Percentiles rank a stretch among this genome's conserved stretches.
phyloP scores from a whole-genome alignment of 768 basidiomycete genomes.

The Pleurotus tuber-regium region DNA sequence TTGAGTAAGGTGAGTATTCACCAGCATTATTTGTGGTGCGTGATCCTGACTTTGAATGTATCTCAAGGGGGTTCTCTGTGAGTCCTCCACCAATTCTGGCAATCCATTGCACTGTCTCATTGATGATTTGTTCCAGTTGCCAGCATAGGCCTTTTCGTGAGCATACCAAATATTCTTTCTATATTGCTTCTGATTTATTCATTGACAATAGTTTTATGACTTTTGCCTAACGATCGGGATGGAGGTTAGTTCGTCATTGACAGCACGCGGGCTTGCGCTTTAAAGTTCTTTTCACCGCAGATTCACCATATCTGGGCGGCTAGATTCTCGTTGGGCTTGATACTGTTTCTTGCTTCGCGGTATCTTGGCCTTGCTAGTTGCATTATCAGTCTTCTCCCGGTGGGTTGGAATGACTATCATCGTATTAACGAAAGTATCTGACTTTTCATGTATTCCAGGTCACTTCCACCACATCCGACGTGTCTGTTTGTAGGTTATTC shows the following conservation, averaged over 20 bases:
- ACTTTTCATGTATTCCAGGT: background rate
- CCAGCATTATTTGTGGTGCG: background rate
- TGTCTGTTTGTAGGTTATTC: background rate
- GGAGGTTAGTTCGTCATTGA: background rate
- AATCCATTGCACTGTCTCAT: background rate
- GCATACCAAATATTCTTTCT: background rate
- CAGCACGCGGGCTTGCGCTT: background rate
- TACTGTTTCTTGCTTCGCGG: slow-evolving; percentile 14
- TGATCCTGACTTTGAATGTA: background rate
- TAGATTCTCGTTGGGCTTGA: slow-evolving; percentile 11
- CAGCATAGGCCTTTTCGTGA: slow-evolving; percentile 3
- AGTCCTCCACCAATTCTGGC: background rate
- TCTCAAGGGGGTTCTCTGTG: slow-evolving; percentile 5
- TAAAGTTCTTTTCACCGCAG: slow-evolving; percentile 2
- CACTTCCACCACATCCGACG: background rate
- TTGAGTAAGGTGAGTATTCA: slow-evolving; percentile 6
- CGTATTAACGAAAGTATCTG: background rate
- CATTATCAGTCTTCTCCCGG: slow-evolving; percentile 14
- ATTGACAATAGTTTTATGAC: background rate
- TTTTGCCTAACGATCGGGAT: slow-evolving; percentile 6
- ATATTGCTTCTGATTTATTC: background rate
- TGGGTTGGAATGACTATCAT: slow-evolving; percentile 3
- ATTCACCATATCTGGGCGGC: slow-evolving; percentile 16
- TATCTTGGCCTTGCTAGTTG: slow-evolving; percentile 15
- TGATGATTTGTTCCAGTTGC: background rate